These are phyloP conservation scores for Daldinia concentrica DNA, from an alignment of 495 filamentous ascomycete genomes.

Conservation along the genomic window DNA sequence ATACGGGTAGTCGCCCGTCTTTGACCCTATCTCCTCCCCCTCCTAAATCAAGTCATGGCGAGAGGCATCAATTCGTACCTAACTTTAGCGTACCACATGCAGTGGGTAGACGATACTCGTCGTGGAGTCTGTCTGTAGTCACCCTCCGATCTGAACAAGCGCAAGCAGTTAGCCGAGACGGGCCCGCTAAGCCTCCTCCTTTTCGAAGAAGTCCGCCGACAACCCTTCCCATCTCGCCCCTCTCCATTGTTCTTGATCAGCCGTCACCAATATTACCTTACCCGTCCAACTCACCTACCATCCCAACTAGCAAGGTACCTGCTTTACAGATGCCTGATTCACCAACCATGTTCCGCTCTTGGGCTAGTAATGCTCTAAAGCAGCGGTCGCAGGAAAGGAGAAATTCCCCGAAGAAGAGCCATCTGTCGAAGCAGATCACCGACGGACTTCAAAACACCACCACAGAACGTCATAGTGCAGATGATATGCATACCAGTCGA, in stretches of 20 bases:
- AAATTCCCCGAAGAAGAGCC: constrained; percentile 21
- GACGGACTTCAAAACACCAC: constrained; percentile 1
- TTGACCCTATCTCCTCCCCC: constrained; percentile 5
- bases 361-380: constrained; percentile 20
- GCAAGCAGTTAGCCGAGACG: constrained; percentile 30
- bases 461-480: neutral
- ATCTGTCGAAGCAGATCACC: constrained; percentile 2
- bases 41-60: constrained; percentile 25
- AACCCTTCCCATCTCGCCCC: constrained; percentile 53
- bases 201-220: constrained; percentile 54
- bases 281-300: constrained; percentile 8
- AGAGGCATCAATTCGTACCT: constrained; percentile 41
- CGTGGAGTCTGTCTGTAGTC: constrained; percentile 39
- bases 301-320: constrained; percentile 1
- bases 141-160: constrained; percentile 12
- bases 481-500: constrained; percentile 6
- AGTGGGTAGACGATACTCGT: constrained; percentile 54
- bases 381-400: constrained; percentile 14
- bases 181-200: constrained; percentile 21
- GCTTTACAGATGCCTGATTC: constrained; percentile 40
- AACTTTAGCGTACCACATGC: constrained; percentile 62
- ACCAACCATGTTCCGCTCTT: constrained; percentile 43
- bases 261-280: constrained; percentile 51
- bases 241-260: constrained; percentile 61
- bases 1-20: constrained; percentile 26